Conservation (phyloP, 73 alveolate genomes). For the Durusdinium trenchii region DNA sequence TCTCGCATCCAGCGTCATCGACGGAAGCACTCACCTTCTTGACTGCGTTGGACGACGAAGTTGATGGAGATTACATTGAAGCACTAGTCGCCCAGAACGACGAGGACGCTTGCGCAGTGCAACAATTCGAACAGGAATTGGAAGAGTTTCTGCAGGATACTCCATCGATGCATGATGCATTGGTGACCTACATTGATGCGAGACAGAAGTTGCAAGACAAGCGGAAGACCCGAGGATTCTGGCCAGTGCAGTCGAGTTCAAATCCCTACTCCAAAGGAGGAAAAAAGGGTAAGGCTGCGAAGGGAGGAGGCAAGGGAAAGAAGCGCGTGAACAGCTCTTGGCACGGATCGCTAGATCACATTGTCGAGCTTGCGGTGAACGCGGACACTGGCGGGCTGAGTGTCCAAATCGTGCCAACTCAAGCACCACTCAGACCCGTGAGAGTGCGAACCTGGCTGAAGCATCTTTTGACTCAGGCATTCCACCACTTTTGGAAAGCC, state of each 20-base stretch:
- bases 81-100: background rate
- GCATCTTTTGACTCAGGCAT: too few species aligned
- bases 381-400: slow-evolving; percentile 39
- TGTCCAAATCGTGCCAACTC: background rate
- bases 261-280: background rate
- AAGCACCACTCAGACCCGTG: background rate
- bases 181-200: slow-evolving; percentile 6
- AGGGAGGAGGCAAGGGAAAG: slow-evolving; percentile 13
- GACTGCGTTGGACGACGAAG: background rate
- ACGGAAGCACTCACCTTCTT: too few species aligned
- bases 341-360: background rate
- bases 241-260: background rate
- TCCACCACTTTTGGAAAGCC: too few species aligned
- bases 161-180: slow-evolving; percentile 15
- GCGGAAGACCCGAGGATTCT: background rate
- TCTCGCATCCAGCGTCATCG: too few species aligned
- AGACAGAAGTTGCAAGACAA: background rate
- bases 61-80: background rate
- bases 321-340: background rate
- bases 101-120: background rate
- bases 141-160: background rate
- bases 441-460: background rate
- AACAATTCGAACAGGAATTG: background rate
- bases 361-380: background rate
- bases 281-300: background rate